phyloP scores from a whole-genome alignment of 1,284 basidiomycete genomes.

The Ustilago bromivora region DNA sequence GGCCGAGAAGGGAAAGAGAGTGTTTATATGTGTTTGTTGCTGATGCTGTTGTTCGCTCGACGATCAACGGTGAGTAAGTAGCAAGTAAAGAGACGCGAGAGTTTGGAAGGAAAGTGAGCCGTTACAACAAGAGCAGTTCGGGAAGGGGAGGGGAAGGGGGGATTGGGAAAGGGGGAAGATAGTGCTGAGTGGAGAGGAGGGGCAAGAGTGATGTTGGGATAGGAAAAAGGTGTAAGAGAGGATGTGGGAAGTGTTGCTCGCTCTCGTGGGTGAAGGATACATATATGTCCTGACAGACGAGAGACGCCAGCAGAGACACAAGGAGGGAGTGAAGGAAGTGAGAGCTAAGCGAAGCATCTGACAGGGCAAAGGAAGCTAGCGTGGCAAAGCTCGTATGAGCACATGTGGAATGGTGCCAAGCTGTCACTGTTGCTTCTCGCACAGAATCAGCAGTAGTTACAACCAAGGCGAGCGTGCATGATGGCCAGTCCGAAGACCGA shows the following conservation, averaged over 20 bases:
- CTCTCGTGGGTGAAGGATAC: not conserved
- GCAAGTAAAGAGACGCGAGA: conserved; percentile 6
- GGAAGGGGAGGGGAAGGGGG: conserved; percentile 4
- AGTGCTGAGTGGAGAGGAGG: conserved; percentile 1
- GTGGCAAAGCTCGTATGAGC: not conserved
- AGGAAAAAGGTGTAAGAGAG: conserved; percentile 1
- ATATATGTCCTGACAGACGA: conserved; percentile 9
- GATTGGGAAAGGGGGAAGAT: not conserved
- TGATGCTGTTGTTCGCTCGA: not conserved
- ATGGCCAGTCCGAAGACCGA: conserved; percentile 9
- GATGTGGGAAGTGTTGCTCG: not conserved
- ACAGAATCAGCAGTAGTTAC: not conserved
- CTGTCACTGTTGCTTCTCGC: not conserved
- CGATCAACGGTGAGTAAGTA: not conserved
- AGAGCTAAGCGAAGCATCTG: conserved; percentile 13
- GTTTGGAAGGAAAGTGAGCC: not conserved
- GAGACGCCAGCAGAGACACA: not conserved
- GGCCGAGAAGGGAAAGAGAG: conserved; percentile 1
- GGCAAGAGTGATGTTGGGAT: conserved; percentile 5
- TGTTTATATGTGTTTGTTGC: not conserved
- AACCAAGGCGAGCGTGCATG: not conserved
- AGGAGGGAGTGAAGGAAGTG: not conserved
- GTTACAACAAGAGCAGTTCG: conserved; percentile 8
- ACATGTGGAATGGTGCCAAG: conserved; percentile 3
- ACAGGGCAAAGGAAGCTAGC: not conserved